These are phyloP conservation scores for Canariomyces notabilis DNA, from an alignment of 2,329 filamentous ascomycete genomes.

Conservation along the genomic window DNA sequence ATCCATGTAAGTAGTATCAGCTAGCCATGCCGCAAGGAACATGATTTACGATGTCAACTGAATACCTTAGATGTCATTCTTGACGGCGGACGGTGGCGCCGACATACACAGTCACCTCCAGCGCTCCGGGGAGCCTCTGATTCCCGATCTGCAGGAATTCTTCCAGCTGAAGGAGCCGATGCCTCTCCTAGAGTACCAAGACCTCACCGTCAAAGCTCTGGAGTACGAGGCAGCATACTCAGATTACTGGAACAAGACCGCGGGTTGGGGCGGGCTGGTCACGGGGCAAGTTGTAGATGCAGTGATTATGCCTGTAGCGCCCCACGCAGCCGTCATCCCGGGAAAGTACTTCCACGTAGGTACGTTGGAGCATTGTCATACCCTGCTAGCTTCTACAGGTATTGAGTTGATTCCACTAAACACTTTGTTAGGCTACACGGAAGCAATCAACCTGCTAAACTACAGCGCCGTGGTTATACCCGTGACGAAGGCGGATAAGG, in stretches of 20 bases:
- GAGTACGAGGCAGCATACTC: conserved; percentile 54
- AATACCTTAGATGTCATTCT: conserved; percentile 24
- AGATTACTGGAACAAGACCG: conserved; percentile 59
- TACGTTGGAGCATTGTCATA: conserved; percentile 3
- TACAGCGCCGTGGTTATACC: conserved; percentile 52
- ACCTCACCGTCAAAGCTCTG: conserved; percentile 49
- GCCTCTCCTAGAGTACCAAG: conserved; percentile 31
- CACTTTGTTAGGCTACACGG: neutral
- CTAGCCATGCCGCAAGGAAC: neutral
- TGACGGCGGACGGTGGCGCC: conserved; percentile 30
- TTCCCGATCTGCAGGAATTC: conserved; percentile 36
- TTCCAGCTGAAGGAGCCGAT: conserved; percentile 28
- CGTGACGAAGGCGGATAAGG: conserved; percentile 48
- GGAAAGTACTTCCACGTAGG: conserved; percentile 38
- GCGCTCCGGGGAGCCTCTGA: conserved; percentile 50
- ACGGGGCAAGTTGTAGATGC: conserved; percentile 53
- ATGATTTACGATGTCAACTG: neutral
- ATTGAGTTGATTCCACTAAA: too few species aligned
- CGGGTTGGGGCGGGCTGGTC: conserved; percentile 40
- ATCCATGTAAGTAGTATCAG: conserved; percentile 33
- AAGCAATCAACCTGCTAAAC: conserved; percentile 45
- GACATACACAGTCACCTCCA: conserved; percentile 43
- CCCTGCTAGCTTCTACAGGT: too few species aligned
- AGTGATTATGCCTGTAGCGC: conserved; percentile 45
- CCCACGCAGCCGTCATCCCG: conserved; percentile 44